A percentile compares a stretch with the other conserved stretches of the same genome.
Conservation (phyloP, 108 stramenopile genomes). For the Heterococcus sp. region DNA sequence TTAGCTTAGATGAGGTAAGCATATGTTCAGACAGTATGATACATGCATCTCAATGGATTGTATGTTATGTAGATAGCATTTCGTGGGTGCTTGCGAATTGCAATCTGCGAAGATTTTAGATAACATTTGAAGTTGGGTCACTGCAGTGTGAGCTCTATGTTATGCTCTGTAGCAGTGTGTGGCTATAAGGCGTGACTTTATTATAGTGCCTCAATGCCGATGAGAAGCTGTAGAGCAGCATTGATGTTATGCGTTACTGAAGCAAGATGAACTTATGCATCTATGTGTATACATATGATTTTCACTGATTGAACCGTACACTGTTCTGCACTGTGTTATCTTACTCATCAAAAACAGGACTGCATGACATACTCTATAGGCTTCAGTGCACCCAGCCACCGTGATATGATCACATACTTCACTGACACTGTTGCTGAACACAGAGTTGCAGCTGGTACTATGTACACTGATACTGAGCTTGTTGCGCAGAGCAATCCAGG, state of each 20-base stretch:
- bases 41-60: too few species aligned
- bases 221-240: not conserved
- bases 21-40: too few species aligned
- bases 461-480: constrained; percentile 24
- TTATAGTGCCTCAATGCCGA: not conserved
- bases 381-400: constrained; percentile 30
- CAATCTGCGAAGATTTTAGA: too few species aligned
- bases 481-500: constrained; percentile 17
- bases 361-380: constrained; percentile 50
- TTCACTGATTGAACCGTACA: not conserved
- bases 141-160: too few species aligned
- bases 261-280: not conserved
- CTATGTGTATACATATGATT: not conserved
- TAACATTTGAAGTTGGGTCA: too few species aligned
- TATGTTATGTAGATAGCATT: too few species aligned
- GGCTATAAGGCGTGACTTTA: not conserved
- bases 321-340: not conserved
- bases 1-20: constrained; percentile 51
- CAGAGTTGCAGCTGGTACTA: not conserved
- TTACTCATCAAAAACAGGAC: too few species aligned
- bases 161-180: not conserved
- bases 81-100: too few species aligned
- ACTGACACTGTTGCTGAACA: constrained; percentile 14
- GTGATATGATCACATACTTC: constrained; percentile 27
- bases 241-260: not conserved